Evolutionary conservation across 768 basidiomycete genomes (phyloP).

Genomic region (Suillus occidentalis): DNA sequence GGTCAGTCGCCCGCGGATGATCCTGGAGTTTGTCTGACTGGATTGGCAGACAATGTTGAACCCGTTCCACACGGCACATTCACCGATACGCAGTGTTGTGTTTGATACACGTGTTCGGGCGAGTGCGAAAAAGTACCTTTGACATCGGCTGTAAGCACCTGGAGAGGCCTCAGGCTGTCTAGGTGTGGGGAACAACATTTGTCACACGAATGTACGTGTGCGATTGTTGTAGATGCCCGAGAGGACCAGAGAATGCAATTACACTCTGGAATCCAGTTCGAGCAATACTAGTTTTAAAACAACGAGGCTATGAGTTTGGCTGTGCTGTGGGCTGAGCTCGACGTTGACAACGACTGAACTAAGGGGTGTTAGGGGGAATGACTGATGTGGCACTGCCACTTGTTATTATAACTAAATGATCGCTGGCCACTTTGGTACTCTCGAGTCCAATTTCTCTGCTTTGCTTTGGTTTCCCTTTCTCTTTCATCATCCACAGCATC

Average conservation of each 20-base stretch:
- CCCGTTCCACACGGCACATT: conserved; percentile 95
- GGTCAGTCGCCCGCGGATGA: conserved; percentile 44
- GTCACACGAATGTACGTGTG: conserved; percentile 1
- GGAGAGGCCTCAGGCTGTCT: not conserved
- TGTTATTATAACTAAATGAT: not conserved
- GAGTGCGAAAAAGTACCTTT: conserved; percentile 84
- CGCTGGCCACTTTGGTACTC: conserved; percentile 19
- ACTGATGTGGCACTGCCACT: conserved; percentile 10
- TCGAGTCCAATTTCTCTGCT: conserved; percentile 19
- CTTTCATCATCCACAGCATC: conserved; percentile 14
- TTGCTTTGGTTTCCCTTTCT: conserved; percentile 32
- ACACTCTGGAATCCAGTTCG: not conserved
- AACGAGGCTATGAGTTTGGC: not conserved
- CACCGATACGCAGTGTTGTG: conserved; percentile 69
- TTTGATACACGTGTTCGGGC: conserved; percentile 86
- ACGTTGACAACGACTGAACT: not conserved
- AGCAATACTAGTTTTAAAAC: not conserved
- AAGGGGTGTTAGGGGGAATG: not conserved
- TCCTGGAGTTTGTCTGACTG: not conserved
- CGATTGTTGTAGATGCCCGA: not conserved
- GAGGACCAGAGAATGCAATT: not conserved
- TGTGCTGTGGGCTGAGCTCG: not conserved
- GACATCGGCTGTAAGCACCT: conserved; percentile 3
- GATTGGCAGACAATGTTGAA: conserved; percentile 74
- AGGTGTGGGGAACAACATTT: not conserved